Base-by-base conservation (phyloP, 108 stramenopile species). In the Ochromonas danica region DNA sequence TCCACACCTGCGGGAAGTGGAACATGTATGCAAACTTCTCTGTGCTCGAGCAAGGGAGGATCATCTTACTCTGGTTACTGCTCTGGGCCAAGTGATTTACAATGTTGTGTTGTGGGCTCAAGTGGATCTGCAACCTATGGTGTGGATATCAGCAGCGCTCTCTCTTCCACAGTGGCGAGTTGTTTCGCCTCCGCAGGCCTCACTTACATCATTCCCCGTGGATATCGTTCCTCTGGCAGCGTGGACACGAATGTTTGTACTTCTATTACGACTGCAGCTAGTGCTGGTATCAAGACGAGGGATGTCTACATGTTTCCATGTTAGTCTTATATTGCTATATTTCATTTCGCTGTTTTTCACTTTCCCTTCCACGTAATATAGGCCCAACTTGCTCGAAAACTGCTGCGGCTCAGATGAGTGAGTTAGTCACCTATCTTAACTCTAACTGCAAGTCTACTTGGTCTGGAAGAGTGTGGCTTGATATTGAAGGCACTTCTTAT, bases 231-330 rank as follows among this genome's bases (percentile, higher is more conserved):
- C 14, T 33, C 43, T 27, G 72, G 72, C 38, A 14, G 10, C 28
- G 72, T 75, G 3, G 72, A 75, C 72, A 75, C 72, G 14, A 28
- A 45, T 10, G 72, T 75, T 33, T 75, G 72, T 41, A 33, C 72
- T 6, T 30, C 72, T 3, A 3, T 75, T 28, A 45, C 6, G 28
- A 45, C 6, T 33, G 72, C 72, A 10, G 10, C 3, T 10, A 57
- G n/a, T 31, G 72, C 72, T 38, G 72, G 72, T 33, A 57, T 75
- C 51, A 36, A 27, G 36, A 75, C 14, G 27, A 27, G 51, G 6
- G 72, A 75, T 36, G 72, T 60, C 10, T 75, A 75, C 72, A 17
- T 75, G 40, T 75, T 75, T 36, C 72, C 72, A 6, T 42, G 72
- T 51, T 14, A 51, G 45, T 51, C 22, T 51, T 51, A 14, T 51